Evolutionary conservation across 2,329 filamentous ascomycete species (phyloP), one percentile per base, ranked within the genome.

Genomic region (Fusarium metavorans): DNA sequence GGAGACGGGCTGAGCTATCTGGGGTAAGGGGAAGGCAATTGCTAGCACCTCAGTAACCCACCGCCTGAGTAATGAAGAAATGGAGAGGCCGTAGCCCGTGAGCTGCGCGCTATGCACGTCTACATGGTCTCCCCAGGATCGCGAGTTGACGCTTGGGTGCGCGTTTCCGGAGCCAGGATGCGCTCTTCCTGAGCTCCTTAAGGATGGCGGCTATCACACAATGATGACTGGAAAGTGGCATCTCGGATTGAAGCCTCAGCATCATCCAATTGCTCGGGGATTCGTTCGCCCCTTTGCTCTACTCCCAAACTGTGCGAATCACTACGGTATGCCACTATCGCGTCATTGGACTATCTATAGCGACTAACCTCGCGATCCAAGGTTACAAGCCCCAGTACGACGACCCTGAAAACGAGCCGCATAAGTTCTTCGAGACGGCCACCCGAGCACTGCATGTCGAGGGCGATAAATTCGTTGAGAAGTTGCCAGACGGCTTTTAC

Each of bases 401-500:
- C 57, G 78, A 78, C 14, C 73, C 67, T 37, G 86, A 88, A 45
- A 66, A 78, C 83, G 67, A 86, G 78, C 70, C 83, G 80, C 37
- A 82, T 77, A 82, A 80, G 60, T 84, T 81, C 72, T 84, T 83
- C 59, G 83, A 76, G 59, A 74, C 75, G 3, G 67, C 71, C n/a
- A 74, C 72, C 1, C 32, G 70, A 6, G 68, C 83, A 2, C 74
- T 85, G 32, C 82, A 84, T 63, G 80, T 74, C 59, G 82, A 84
- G 66, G 81, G 84, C 54, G 83, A 80, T 34, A 77, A 82, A 57
- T 83, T 82, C 50, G 78, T 84, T 7, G 78, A 84, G 68, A 83
- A 86, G 39, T 80, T 89, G 2, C 87, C 86, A 0, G 85, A 88
- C 5, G 85, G 82, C 3, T 90, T 85, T 83, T 90, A 90, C 78